Evolutionary conservation across 2,329 filamentous ascomycete species (phyloP).

Genomic region (Fusarium paranaense): DNA sequence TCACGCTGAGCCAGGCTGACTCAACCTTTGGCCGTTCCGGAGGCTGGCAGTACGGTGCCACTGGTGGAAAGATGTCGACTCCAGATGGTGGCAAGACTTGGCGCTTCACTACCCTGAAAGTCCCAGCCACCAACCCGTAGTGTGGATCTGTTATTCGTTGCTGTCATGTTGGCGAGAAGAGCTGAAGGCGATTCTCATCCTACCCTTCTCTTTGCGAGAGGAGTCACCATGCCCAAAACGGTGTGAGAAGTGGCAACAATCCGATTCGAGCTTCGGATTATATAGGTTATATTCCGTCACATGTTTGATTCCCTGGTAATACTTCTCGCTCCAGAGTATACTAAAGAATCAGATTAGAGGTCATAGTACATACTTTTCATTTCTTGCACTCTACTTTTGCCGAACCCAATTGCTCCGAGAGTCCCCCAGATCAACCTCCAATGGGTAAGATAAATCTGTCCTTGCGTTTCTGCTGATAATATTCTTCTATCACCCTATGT

Average conservation of each 20-base stretch:
- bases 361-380: not conserved
- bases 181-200: not conserved
- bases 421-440: too few species aligned
- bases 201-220: not conserved
- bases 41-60: conserved; percentile 14
- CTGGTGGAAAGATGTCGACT: conserved; percentile 18
- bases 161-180: not conserved
- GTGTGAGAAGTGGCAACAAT: not conserved
- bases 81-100: conserved; percentile 16
- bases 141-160: not conserved
- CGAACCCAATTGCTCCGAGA: too few species aligned
- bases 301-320: not conserved
- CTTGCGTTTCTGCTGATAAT: too few species aligned
- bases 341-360: not conserved
- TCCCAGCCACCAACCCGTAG: conserved; percentile 6
- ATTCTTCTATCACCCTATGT: too few species aligned
- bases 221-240: not conserved
- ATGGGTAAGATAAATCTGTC: too few species aligned
- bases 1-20: conserved; percentile 9
- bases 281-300: not conserved
- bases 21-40: not conserved
- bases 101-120: conserved; percentile 1
- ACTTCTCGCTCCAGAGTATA: not conserved
- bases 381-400: not conserved
- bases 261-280: not conserved